phyloP scores from a whole-genome alignment of 768 basidiomycete species.

The Phylloporus sp. region DNA sequence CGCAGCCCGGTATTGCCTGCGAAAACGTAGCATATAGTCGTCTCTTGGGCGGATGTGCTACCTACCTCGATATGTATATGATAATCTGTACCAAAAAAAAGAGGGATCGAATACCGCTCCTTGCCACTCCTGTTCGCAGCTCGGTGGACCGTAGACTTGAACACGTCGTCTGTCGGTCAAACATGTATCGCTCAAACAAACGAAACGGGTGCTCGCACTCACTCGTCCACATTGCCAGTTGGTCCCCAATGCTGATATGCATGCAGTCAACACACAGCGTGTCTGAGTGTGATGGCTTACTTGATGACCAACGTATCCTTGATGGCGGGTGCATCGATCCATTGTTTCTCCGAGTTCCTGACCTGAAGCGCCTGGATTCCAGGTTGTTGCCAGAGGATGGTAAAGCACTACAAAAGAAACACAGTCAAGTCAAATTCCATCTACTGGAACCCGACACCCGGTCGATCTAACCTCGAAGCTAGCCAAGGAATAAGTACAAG shows the following conservation, averaged over 20 bases:
- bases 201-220: no score
- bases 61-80: slow-evolving; percentile 74
- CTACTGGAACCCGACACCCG: neutral
- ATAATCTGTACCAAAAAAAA: slow-evolving; percentile 91
- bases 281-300: slow-evolving; percentile 36
- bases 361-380: slow-evolving; percentile 77
- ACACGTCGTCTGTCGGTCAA: slow-evolving; percentile 64
- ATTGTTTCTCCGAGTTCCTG: slow-evolving; percentile 67
- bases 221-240: slow-evolving; percentile 91
- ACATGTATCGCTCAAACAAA: no score
- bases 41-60: neutral
- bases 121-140: slow-evolving; percentile 73
- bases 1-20: slow-evolving; percentile 44
- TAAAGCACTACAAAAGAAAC: no score
- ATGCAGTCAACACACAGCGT: slow-evolving; percentile 24
- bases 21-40: neutral
- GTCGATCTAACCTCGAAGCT: slow-evolving; percentile 41
- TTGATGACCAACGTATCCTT: slow-evolving; percentile 84
- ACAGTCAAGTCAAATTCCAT: neutral
- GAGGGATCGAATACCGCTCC: slow-evolving; percentile 77
- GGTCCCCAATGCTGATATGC: slow-evolving; percentile 69
- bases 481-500: slow-evolving; percentile 1
- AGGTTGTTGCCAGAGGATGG: slow-evolving; percentile 80
- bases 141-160: slow-evolving; percentile 87
- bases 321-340: slow-evolving; percentile 80